Evolutionary conservation across 305 asterid genomes (phyloP), one percentile per base, ranked within the genome.

Genomic region (Fraxinus platypoda): DNA sequence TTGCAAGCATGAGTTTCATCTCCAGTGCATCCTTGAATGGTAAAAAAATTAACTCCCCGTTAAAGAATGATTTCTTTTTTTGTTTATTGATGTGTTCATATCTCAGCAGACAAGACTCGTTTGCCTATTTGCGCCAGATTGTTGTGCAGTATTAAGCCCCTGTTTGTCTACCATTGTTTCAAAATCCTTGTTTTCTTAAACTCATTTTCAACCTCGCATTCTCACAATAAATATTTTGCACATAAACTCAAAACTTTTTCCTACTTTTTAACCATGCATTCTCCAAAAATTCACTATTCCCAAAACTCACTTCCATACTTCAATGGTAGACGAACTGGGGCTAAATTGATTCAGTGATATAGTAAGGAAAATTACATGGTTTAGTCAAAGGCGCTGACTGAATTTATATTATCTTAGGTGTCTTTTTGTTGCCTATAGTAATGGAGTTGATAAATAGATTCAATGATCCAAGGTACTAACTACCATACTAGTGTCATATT

Each of bases 1-100:
- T 87, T 94, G 98, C 92, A 93, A 91, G 89, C 98, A 93, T 52
- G 98, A 94, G 87, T 94, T 89, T 84, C 98, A 94, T 84, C 98
- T 94, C 78, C 98, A 94, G 33, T 94, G 98, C 86, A 86, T 94
- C 76, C 96, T 94, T 81, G 97, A 94, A 85, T 94, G 98, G 97
- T 94, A 87, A 64, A 15, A n/a, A 57, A 35, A 66, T 59, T 31
- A 38, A 33, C 54, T 70, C 62, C 73, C n/a, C 7, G 68, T 68
- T 23, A 64, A 28, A 68, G 19, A 33, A 25, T 23, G 41, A 43
- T 28, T 9, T 59, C 4, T 25, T 73, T 6, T 41, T 33, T 46
- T 62, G 62, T 75, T 34, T 57, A 34, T 52, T 37, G 79, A 9
- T 52, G 23, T 49, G 31, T 17, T n/a, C n/a, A 34, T 17, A 8